Conservation (phyloP, 768 basidiomycete species). For the Russula vinacea region DNA sequence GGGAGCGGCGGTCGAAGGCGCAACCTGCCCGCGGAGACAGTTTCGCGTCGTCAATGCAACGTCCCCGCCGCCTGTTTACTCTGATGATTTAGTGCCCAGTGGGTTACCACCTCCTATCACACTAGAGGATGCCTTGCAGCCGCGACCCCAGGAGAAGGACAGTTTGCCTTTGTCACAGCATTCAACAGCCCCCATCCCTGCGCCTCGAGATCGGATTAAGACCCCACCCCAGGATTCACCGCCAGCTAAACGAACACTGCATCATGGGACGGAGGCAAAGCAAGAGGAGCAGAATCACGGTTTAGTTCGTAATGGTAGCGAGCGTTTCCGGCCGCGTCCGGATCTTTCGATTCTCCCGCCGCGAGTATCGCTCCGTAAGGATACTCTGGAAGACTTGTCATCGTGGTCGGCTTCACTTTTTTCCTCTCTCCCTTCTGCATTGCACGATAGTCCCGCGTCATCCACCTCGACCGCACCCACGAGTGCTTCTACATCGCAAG, state of each 20-base stretch:
- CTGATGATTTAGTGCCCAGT: background rate
- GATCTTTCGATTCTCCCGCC: conserved; percentile 28
- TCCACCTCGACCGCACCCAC: conserved; percentile 2
- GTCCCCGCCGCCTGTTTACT: conserved; percentile 25
- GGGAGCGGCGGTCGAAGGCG: conserved; percentile 4
- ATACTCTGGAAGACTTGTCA: conserved; percentile 27
- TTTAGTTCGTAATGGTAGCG: background rate
- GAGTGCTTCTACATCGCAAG: background rate
- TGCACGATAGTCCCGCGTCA: conserved; percentile 9
- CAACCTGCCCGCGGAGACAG: conserved; percentile 14
- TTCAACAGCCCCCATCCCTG: background rate
- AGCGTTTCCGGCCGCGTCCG: conserved; percentile 4
- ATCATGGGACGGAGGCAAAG: background rate
- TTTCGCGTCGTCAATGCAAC: conserved; percentile 28
- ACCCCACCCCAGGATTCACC: background rate
- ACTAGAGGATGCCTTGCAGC: background rate
- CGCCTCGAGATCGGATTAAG: background rate
- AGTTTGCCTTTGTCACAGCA: too few relatives aligned
- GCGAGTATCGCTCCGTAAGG: conserved; percentile 28
- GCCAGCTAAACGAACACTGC: background rate
- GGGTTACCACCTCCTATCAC: conserved; percentile 20
- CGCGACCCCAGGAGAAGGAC: conserved; percentile 13
- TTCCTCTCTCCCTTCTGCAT: conserved; percentile 26
- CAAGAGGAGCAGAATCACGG: background rate
- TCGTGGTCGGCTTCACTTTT: conserved; percentile 30